These are phyloP conservation scores for Symbiodinium pilosum DNA, from an alignment of 73 alveolate species.

Conservation along the genomic window DNA sequence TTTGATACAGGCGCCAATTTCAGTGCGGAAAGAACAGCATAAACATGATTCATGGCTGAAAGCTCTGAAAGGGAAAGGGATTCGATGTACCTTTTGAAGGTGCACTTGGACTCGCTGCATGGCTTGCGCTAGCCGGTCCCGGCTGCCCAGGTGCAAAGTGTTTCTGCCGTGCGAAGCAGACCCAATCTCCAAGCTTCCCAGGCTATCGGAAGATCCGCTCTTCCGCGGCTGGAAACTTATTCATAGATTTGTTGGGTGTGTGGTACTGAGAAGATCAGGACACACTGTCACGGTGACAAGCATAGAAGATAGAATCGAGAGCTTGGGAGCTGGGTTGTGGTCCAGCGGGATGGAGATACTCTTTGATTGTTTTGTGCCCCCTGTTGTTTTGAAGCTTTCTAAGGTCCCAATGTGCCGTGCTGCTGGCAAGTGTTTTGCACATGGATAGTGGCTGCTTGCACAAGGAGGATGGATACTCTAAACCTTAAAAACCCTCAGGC, in stretches of 20 bases:
- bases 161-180: no score
- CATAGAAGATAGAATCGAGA: no score
- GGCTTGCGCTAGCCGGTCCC: slow-evolving; percentile 44
- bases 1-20: background rate
- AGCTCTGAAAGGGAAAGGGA: no score
- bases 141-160: slow-evolving; percentile 48
- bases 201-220: slow-evolving; percentile 89
- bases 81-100: slow-evolving; percentile 15
- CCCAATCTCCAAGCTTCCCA: background rate
- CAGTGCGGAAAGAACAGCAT: background rate
- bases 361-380: no score
- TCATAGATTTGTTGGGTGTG: no score
- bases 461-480: no score
- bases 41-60: background rate
- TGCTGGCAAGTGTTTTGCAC: background rate
- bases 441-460: background rate
- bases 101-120: slow-evolving; percentile 74
- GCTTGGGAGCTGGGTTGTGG: no score
- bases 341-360: no score
- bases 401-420: background rate
- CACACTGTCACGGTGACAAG: no score
- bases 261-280: no score
- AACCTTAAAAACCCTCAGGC: no score
- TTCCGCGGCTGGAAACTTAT: slow-evolving; percentile 37
- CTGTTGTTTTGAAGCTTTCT: no score